Percentiles rank a stretch among this genome's conserved stretches.
Evolutionary conservation across 2,329 filamentous ascomycete genomes (phyloP).

Genomic region (Aureobasidium sp.): DNA sequence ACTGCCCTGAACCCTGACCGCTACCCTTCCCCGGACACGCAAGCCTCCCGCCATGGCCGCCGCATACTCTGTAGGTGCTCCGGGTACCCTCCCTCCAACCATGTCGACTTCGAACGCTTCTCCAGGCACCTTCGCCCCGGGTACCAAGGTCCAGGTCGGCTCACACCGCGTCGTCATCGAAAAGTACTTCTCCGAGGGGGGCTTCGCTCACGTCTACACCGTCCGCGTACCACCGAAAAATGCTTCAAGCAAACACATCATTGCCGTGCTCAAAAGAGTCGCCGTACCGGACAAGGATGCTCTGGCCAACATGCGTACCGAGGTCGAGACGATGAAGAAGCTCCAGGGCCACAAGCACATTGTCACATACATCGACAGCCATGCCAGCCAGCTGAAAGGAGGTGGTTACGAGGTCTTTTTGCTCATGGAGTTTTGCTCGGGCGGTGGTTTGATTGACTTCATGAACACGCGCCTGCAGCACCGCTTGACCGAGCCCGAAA

Average conservation of each 20-base stretch:
- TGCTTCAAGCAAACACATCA: constrained; percentile 57
- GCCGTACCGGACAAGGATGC: constrained; percentile 94
- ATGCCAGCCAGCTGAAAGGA: constrained; percentile 85
- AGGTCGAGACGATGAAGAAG: constrained; percentile 99
- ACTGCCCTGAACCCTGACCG: neutral
- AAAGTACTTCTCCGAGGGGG: constrained; percentile 95
- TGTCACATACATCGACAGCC: constrained; percentile 96
- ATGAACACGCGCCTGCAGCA: constrained; percentile 99
- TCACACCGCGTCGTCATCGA: constrained; percentile 88
- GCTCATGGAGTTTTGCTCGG: constrained; percentile 95
- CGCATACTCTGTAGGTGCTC: constrained; percentile 6
- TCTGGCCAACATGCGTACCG: constrained; percentile 89
- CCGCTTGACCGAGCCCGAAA: constrained; percentile 92
- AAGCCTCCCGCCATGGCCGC: constrained; percentile 8
- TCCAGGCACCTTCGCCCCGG: constrained; percentile 76
- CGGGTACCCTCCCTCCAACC: neutral
- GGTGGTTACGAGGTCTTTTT: constrained; percentile 97
- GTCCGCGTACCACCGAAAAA: constrained; percentile 74
- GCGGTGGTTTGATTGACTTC: constrained; percentile 94
- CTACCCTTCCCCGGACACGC: constrained; percentile 7
- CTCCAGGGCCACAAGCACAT: constrained; percentile 93
- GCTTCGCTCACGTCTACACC: constrained; percentile 96
- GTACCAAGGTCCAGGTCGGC: constrained; percentile 95
- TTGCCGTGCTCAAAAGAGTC: constrained; percentile 85
- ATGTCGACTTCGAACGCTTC: constrained; percentile 25